Evolutionary conservation across 495 filamentous ascomycete species (phyloP), one percentile per base, ranked within the genome.

Genomic region (Aeminium ludgeri): DNA sequence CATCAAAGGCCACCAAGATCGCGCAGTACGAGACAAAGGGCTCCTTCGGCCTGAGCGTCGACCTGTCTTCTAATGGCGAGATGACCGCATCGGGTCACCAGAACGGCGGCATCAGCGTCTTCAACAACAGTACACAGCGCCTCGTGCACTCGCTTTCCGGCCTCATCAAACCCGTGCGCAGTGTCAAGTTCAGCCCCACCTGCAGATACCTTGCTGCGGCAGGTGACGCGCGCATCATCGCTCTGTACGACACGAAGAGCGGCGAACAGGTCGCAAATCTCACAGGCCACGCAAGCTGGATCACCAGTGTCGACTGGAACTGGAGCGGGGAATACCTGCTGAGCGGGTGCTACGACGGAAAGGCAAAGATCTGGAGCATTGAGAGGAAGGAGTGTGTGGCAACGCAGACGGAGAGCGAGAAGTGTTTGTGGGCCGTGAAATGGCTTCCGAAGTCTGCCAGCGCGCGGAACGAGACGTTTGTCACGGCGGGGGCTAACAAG

Each of bases 301-400:
- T 96, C 34, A 73, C 87, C 37, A 80, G 78, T 17, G 65, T 97
- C 32, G 80, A 89, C 42, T 97, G 86, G 86, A 96, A 77, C 55
- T 68, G 77, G 49, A 89, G 82, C n/a, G 89, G 89, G 30, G 87
- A 96, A 55, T 92, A 84, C 59, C 65, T 97, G 27, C 67, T 95
- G 5, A 87, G 79, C 33, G 51, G 46, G 11, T 74, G 82, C 0
- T 78, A 84, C 46, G 86, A 96, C 53, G 87, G 87, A 23, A 95
- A 92, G 59, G 80, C 78, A 18, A 93, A 92, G 57, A 83, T 96
- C 28, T 96, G 89, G 89, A 84, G 81, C 5, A 74, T 91, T 32
- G 81, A 91, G 19, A 72, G 70, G 38, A 72, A 75, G 31, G 65
- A 65, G 15, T 96, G 89, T 56, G 87, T 97, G 29, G 86, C 89